Conservation (phyloP, 1,139 yeast genomes). For the Chernovozyma sophiae-reginae region DNA sequence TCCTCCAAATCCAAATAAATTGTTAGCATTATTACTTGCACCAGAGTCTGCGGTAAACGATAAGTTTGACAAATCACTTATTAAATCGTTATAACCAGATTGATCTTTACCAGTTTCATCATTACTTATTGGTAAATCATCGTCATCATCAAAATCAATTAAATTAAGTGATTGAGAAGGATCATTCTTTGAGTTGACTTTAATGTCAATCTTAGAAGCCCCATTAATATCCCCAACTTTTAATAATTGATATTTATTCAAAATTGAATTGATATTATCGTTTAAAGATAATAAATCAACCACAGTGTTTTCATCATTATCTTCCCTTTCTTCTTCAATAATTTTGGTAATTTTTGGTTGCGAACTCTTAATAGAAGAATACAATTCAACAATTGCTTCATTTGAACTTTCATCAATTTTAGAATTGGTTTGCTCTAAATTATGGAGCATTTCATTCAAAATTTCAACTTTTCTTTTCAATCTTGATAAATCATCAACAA, state of each 20-base stretch:
- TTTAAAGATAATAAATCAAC: slow-evolving; percentile 64
- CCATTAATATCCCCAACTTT: slow-evolving; percentile 59
- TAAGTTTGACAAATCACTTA: slow-evolving; percentile 66
- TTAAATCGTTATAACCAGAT: slow-evolving; percentile 57
- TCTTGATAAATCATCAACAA: slow-evolving; percentile 80
- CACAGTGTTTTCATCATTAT: slow-evolving; percentile 60
- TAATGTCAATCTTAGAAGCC: slow-evolving; percentile 54
- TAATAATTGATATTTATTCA: slow-evolving; percentile 63
- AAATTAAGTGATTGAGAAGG: slow-evolving; percentile 49
- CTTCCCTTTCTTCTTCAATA: slow-evolving; percentile 66
- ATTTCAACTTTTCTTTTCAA: slow-evolving; percentile 86
- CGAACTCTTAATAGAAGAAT: slow-evolving; percentile 73
- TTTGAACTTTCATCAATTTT: slow-evolving; percentile 45
- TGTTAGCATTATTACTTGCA: slow-evolving; percentile 23
- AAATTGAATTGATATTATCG: slow-evolving; percentile 69
- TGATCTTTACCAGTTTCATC: slow-evolving; percentile 34
- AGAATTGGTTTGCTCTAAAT: slow-evolving; percentile 44
- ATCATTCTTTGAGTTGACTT: slow-evolving; percentile 21
- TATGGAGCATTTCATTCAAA: slow-evolving; percentile 79
- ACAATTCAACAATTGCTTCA: slow-evolving; percentile 77
- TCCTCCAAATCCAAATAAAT: slow-evolving; percentile 47
- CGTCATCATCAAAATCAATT: slow-evolving; percentile 78
- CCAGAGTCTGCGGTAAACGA: slow-evolving; percentile 35
- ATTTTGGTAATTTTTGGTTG: slow-evolving; percentile 86
- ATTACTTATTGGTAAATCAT: slow-evolving; percentile 27